Base-by-base conservation (phyloP, 1,284 basidiomycete genomes). In the Ceratobasidium sp. region DNA sequence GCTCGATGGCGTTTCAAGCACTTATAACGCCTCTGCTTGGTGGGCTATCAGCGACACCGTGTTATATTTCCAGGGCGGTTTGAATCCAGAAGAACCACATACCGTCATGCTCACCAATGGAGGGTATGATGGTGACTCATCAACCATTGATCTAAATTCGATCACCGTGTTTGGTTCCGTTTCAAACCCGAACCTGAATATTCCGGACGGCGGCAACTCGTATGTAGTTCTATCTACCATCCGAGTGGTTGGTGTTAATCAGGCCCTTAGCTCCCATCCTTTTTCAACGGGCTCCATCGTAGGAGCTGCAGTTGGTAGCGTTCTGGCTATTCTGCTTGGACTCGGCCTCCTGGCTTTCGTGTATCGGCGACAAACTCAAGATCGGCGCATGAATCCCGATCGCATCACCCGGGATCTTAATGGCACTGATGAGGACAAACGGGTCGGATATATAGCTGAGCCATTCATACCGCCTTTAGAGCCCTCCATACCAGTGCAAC, bases 101-200 rank as follows among this genome's bases (percentile, higher is more conserved):
- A 53, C 13, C 1, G 37, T 66, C 3, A 53, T 31, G 7, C 37
- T 66, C 13, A 53, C 37, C 2, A 53, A 66, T 31, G 22, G 9
- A 6, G 49, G 51, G n/a, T n/a, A 2, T 11, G 34, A 27, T 9
- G 1, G 4, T 8, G 24, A 9, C 19, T 13, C n/a, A 34, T 53
- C 64, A 19, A 66, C 64, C 34, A 22, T 66, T 19, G 24, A 37
- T 48, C n/a, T 66, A 13, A 66, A 66, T 24, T 66, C 64, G 1
- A n/a, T 66, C 9, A 66, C 64, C 19, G 49, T 66, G 1, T 66
- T 66, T 29, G 64, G 64, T 1, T 37, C 49, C 6, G 27, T 27
- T 19, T 13, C 53, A 22, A 56, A 56, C 14, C 53, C 53, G 9
- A 56, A 13, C 31, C 19, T 56, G 19, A 56, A 37, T 37, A 1